A percentile compares a stretch with the other conserved stretches of the same genome.
Conservation (phyloP, 2,329 filamentous ascomycete genomes). For the Thelonectria rubi region DNA sequence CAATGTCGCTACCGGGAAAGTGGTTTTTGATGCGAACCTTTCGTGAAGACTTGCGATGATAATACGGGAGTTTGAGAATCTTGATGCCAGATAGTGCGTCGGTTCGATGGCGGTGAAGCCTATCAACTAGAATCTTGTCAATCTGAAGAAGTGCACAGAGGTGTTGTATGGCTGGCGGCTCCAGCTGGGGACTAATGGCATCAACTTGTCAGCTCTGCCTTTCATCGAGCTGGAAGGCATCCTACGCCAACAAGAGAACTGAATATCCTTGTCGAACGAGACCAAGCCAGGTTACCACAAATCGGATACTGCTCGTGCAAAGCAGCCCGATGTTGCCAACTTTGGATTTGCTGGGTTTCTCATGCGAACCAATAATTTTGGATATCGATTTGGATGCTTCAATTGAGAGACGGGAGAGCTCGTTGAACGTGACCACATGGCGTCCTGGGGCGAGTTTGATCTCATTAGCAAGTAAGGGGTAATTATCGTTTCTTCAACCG, state of each 20-base stretch:
- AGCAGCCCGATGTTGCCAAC: conserved; percentile 54
- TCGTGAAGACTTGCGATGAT: neutral
- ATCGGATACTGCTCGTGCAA: conserved; percentile 64
- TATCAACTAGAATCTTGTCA: conserved; percentile 56
- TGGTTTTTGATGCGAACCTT: neutral
- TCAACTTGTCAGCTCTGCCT: no score
- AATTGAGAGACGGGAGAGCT: conserved; percentile 45
- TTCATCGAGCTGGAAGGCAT: no score
- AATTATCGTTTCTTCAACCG: neutral
- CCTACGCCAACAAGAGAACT: conserved; percentile 64
- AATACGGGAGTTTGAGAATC: conserved; percentile 25
- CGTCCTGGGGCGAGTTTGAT: neutral
- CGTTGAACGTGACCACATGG: conserved; percentile 34
- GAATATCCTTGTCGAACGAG: conserved; percentile 64
- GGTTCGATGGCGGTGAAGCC: conserved; percentile 23
- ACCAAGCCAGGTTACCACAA: conserved; percentile 68
- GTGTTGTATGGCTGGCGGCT: conserved; percentile 57
- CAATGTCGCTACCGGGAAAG: conserved; percentile 48
- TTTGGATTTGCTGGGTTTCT: neutral
- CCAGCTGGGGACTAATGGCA: conserved; percentile 54
- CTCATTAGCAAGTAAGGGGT: neutral
- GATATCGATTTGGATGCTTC: conserved; percentile 45
- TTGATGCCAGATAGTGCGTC: conserved; percentile 1
- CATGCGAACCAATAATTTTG: neutral
- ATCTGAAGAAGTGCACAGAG: conserved; percentile 60